Conservation (phyloP, 2,329 filamentous ascomycete genomes). For the Scedosporium aurantiacum region DNA sequence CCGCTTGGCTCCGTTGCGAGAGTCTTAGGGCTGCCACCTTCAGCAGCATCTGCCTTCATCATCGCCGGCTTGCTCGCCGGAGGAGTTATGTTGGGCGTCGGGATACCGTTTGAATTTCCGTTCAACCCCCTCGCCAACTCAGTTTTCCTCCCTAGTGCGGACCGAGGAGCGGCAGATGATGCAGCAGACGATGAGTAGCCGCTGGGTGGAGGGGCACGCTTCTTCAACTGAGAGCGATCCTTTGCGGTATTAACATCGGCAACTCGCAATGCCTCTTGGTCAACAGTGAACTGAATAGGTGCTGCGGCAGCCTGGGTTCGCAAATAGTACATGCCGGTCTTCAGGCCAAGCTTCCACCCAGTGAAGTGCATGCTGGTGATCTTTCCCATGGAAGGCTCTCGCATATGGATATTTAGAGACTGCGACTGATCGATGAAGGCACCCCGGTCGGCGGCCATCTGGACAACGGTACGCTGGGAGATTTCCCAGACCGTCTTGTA, state of each 20-base stretch:
- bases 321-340: constrained; percentile 99
- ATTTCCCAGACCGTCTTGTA: constrained; percentile 99
- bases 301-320: constrained; percentile 94
- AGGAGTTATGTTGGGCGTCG: constrained; percentile 59
- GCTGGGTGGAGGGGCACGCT: constrained; percentile 51
- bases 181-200: constrained; percentile 46
- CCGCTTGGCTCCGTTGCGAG: constrained; percentile 60
- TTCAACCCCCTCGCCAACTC: constrained; percentile 20
- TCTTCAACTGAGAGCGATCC: constrained; percentile 50
- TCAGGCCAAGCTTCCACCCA: constrained; percentile 97
- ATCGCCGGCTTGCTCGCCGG: constrained; percentile 53
- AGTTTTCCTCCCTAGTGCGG: constrained; percentile 48
- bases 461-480: constrained; percentile 84
- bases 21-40: constrained; percentile 68
- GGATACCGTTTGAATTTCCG: constrained; percentile 44
- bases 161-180: constrained; percentile 54
- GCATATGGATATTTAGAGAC: constrained; percentile 98
- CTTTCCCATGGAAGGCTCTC: constrained; percentile 98
- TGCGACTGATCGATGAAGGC: constrained; percentile 99
- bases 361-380: constrained; percentile 99
- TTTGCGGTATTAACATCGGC: constrained; percentile 69
- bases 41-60: constrained; percentile 59
- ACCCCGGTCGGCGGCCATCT: constrained; percentile 97
- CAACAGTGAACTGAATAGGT: constrained; percentile 97
- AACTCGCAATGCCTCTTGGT: constrained; percentile 87